phyloP scores from a whole-genome alignment of 805 yeast genomes.

The Priceomyces fermenticarens region DNA sequence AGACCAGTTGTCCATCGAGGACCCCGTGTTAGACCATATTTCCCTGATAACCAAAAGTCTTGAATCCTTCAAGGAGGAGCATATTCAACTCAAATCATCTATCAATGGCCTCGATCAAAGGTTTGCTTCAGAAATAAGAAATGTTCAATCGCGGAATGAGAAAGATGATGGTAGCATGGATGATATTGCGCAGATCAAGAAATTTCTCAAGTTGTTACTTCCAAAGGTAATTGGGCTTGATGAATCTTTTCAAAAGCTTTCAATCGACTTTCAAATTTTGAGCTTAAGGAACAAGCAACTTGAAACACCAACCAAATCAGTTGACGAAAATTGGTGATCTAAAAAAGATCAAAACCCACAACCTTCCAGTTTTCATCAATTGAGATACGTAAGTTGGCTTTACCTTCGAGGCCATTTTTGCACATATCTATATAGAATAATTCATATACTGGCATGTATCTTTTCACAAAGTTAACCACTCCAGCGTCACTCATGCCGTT shows the following conservation, averaged over 20 bases:
- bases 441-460: constrained; percentile 85
- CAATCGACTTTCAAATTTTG: constrained; percentile 3
- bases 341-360: neutral
- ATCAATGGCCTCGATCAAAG: constrained; percentile 1
- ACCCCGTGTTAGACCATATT: neutral
- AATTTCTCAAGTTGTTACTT: constrained; percentile 13
- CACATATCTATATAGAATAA: constrained; percentile 56
- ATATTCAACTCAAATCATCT: neutral
- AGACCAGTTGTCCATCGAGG: neutral
- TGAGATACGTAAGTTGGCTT: constrained; percentile 24
- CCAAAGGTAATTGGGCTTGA: constrained; percentile 13
- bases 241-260: constrained; percentile 1
- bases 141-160: neutral
- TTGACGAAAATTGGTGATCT: neutral
- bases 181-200: constrained; percentile 9
- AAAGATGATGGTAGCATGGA: neutral
- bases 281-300: neutral
- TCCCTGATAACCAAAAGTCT: neutral
- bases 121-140: neutral
- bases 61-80: neutral
- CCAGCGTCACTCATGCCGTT: constrained; percentile 76
- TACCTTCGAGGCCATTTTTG: constrained; percentile 20
- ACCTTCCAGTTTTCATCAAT: constrained; percentile 20
- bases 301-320: neutral
- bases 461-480: constrained; percentile 66